These are phyloP conservation scores for Penicillium sp. DNA, from an alignment of 2,329 filamentous ascomycete genomes.

Conservation along the genomic window DNA sequence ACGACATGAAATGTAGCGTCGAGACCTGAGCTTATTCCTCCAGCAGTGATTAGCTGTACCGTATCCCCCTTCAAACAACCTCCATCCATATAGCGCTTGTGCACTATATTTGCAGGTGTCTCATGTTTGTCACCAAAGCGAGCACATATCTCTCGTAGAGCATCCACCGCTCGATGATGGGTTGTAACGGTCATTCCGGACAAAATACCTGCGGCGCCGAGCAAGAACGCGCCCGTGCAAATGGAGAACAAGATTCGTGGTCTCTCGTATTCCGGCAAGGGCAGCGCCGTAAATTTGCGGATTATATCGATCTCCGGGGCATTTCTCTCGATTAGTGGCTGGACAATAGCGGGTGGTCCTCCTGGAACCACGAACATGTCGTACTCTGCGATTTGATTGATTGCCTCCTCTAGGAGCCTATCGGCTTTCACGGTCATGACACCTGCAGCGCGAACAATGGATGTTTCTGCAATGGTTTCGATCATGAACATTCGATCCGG, in stretches of 20 bases:
- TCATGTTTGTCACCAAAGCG: slow-evolving; percentile 10
- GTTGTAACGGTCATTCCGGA: slow-evolving; percentile 42
- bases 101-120: slow-evolving; percentile 14
- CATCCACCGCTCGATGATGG: slow-evolving; percentile 38
- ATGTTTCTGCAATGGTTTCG: slow-evolving; percentile 37
- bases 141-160: slow-evolving; percentile 26
- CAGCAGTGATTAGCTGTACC: slow-evolving; percentile 76
- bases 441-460: slow-evolving; percentile 27
- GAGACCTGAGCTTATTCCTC: slow-evolving; percentile 77
- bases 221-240: slow-evolving; percentile 44
- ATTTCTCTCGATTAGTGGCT: slow-evolving; percentile 25
- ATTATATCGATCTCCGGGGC: slow-evolving; percentile 27
- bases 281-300: slow-evolving; percentile 25
- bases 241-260: slow-evolving; percentile 43
- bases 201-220: slow-evolving; percentile 44
- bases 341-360: slow-evolving; percentile 31
- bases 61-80: slow-evolving; percentile 45
- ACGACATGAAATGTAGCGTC: slow-evolving; percentile 86
- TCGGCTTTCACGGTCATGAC: slow-evolving; percentile 37
- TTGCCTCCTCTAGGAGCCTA: slow-evolving; percentile 33
- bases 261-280: slow-evolving; percentile 24
- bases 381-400: slow-evolving; percentile 33
- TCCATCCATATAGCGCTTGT: slow-evolving; percentile 27
- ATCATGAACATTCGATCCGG: slow-evolving; percentile 36
- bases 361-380: slow-evolving; percentile 48